These are phyloP conservation scores for Strobilomyces echinocephalus DNA, from an alignment of 768 basidiomycete genomes.

Conservation along the genomic window DNA sequence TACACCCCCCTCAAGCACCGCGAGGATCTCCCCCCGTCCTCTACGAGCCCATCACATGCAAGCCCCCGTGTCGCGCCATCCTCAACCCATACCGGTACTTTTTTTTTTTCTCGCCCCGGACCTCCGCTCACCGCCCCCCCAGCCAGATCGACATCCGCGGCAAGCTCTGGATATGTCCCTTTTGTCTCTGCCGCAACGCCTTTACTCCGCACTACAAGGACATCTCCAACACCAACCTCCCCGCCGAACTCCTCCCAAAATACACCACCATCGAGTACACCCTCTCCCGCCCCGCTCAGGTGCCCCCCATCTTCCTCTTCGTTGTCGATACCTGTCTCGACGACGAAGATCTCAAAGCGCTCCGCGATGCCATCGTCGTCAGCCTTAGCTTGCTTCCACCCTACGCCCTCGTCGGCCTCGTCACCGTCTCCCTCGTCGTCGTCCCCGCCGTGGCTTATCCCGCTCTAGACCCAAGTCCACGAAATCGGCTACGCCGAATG, in stretches of 20 bases:
- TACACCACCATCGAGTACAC: slow-evolving; percentile 99
- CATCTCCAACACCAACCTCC: slow-evolving; percentile 93
- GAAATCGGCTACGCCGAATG: slow-evolving; percentile 96
- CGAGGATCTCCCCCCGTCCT: slow-evolving; percentile 94
- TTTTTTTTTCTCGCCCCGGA: slow-evolving; percentile 19
- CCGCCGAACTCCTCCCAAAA: slow-evolving; percentile 92
- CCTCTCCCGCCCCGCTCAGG: slow-evolving; percentile 83
- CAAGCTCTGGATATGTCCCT: slow-evolving; percentile 99
- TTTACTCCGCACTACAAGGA: slow-evolving; percentile 99
- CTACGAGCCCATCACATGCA: slow-evolving; percentile 98
- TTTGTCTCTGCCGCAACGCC: slow-evolving; percentile 93
- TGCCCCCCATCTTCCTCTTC: slow-evolving; percentile 95
- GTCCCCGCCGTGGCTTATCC: not conserved
- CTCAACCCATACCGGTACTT: slow-evolving; percentile 96
- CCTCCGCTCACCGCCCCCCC: slow-evolving; percentile 10
- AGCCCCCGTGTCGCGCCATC: slow-evolving; percentile 94
- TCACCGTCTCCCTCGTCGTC: slow-evolving; percentile 48
- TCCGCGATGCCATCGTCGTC: slow-evolving; percentile 92
- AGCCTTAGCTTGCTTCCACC: slow-evolving; percentile 90
- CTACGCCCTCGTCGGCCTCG: slow-evolving; percentile 89
- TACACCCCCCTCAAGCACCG: slow-evolving; percentile 94
- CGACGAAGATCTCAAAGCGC: slow-evolving; percentile 91
- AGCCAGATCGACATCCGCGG: slow-evolving; percentile 99
- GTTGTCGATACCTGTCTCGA: slow-evolving; percentile 97
- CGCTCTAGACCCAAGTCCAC: slow-evolving; percentile 87